A percentile compares a stretch with the other conserved stretches of the same genome.
Conservation (phyloP, 805 yeast species). For the Yarrowia sp. region DNA sequence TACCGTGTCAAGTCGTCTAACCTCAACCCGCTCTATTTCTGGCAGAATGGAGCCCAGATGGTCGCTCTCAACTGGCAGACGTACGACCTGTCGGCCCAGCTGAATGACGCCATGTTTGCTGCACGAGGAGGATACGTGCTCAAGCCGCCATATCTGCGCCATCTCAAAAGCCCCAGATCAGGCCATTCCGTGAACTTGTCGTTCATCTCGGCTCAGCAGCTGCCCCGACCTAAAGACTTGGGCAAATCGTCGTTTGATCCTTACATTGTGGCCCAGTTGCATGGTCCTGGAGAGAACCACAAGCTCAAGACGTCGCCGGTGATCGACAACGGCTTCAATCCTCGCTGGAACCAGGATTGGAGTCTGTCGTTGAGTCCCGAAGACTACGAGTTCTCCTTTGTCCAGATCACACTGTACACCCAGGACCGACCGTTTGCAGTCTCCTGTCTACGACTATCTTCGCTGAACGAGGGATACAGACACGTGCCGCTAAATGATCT, state of each 20-base stretch:
- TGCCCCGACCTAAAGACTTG: slow-evolving; percentile 71
- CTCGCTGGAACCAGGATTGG: slow-evolving; percentile 73
- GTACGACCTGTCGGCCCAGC: slow-evolving; percentile 84
- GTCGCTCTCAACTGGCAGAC: slow-evolving; percentile 98
- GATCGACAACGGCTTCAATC: slow-evolving; percentile 79
- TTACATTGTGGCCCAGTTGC: slow-evolving; percentile 64
- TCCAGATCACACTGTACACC: slow-evolving; percentile 50
- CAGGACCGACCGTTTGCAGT: slow-evolving; percentile 60
- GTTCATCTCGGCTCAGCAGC: slow-evolving; percentile 81
- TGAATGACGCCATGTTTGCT: slow-evolving; percentile 83
- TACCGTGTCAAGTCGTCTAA: slow-evolving; percentile 79
- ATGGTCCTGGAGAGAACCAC: slow-evolving; percentile 51
- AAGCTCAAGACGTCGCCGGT: slow-evolving; percentile 40
- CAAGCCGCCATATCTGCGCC: slow-evolving; percentile 63
- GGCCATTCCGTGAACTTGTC: slow-evolving; percentile 50
- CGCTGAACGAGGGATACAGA: slow-evolving; percentile 78
- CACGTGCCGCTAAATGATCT: slow-evolving; percentile 78
- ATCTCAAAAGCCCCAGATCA: slow-evolving; percentile 44
- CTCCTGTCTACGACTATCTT: slow-evolving; percentile 64
- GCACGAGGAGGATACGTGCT: slow-evolving; percentile 74
- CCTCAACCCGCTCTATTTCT: slow-evolving; percentile 76
- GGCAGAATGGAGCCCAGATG: slow-evolving; percentile 91
- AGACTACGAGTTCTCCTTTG: slow-evolving; percentile 50
- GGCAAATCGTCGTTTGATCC: slow-evolving; percentile 64
- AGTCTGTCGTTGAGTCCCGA: slow-evolving; percentile 22